phyloP scores from a whole-genome alignment of 2,329 filamentous ascomycete species.

The Trichophyton rubrum region DNA sequence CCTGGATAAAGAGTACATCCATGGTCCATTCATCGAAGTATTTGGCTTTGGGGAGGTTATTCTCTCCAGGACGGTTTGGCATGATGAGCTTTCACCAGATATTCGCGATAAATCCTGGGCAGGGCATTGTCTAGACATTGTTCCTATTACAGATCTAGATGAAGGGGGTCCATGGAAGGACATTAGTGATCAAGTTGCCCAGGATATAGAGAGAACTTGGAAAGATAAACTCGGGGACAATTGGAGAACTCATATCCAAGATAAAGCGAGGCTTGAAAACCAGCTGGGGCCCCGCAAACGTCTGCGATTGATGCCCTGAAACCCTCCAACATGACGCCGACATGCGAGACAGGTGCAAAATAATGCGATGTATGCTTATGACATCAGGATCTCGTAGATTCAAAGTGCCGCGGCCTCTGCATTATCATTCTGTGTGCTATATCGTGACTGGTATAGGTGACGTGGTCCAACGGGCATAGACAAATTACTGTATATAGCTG shows the following conservation, averaged over 20 bases:
- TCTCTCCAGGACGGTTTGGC: constrained; percentile 21
- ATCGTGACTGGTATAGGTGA: too few relatives aligned
- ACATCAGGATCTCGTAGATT: too few relatives aligned
- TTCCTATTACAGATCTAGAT: constrained; percentile 12
- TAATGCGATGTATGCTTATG: too few relatives aligned
- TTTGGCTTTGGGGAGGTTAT: constrained; percentile 22
- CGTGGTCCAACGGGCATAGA: too few relatives aligned
- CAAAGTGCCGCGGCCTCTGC: too few relatives aligned
- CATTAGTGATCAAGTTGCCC: constrained; percentile 18
- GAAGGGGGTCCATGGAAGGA: constrained; percentile 17
- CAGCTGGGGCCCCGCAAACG: too few relatives aligned
- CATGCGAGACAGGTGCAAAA: too few relatives aligned
- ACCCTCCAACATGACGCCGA: too few relatives aligned
- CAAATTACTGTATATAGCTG: too few relatives aligned
- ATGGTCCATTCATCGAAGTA: constrained; percentile 17
- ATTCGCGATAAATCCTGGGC: constrained; percentile 19
- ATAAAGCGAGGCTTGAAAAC: too few relatives aligned
- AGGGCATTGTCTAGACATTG: constrained; percentile 22
- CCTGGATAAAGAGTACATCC: constrained; percentile 6
- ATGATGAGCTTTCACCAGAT: constrained; percentile 12
- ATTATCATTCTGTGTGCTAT: too few relatives aligned
- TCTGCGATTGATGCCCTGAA: too few relatives aligned
- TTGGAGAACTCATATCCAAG: neutral
- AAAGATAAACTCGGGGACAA: neutral
- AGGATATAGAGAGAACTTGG: constrained; percentile 16